These are phyloP conservation scores for Fraxinus sp. DNA, from an alignment of 305 asterid species.

Conservation along the genomic window DNA sequence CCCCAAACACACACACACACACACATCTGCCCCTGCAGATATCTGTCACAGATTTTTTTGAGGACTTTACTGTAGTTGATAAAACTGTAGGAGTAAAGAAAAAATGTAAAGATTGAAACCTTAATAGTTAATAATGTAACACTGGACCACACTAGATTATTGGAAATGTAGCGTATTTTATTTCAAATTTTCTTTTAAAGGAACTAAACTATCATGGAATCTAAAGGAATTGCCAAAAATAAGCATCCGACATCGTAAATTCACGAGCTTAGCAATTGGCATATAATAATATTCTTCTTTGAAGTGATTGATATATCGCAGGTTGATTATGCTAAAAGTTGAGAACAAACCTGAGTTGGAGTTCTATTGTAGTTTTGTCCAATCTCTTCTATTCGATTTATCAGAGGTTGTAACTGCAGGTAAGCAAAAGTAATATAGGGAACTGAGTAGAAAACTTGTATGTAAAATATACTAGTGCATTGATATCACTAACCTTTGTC, in stretches of 20 bases:
- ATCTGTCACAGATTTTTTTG: neutral
- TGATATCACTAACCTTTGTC: constrained; percentile 53
- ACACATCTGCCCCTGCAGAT: neutral
- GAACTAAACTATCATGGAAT: neutral
- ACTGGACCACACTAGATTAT: neutral
- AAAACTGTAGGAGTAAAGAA: neutral
- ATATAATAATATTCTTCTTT: neutral
- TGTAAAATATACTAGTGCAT: neutral
- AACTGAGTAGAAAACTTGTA: constrained; percentile 3
- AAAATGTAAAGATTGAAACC: neutral
- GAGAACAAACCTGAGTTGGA: constrained; percentile 65
- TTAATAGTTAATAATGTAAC: neutral
- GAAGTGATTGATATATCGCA: neutral
- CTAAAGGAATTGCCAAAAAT: neutral
- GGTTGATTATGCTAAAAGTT: neutral
- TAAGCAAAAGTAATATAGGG: constrained; percentile 9
- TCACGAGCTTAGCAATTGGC: neutral
- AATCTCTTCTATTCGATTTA: constrained; percentile 71
- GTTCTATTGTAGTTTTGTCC: constrained; percentile 71
- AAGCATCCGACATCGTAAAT: neutral
- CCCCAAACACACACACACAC: no score
- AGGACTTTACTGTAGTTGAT: neutral
- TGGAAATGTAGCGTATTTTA: neutral
- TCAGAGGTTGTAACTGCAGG: constrained; percentile 82
- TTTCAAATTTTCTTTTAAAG: neutral